A percentile compares a stretch with the other conserved stretches of the same genome.
Evolutionary conservation across 2,329 filamentous ascomycete species (phyloP).

Genomic region (Aspergillus tamarii): DNA sequence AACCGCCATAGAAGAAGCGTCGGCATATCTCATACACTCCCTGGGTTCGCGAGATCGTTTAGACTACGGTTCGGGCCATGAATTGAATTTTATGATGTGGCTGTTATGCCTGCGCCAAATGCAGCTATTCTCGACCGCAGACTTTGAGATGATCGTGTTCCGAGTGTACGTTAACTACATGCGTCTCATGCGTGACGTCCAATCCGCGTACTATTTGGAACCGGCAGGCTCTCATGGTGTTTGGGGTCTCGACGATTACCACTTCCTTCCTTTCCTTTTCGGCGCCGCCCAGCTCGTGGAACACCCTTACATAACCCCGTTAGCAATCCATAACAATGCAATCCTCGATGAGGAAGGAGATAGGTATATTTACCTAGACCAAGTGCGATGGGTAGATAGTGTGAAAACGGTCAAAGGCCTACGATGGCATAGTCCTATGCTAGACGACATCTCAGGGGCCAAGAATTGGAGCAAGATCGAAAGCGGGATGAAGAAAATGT

Average conservation of each 20-base stretch:
- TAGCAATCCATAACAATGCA: slow-evolving; percentile 83
- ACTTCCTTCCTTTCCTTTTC: slow-evolving; percentile 94
- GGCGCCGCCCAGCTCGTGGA: slow-evolving; percentile 86
- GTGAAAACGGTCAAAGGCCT: slow-evolving; percentile 95
- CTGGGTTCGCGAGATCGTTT: slow-evolving; percentile 87
- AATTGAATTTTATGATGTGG: slow-evolving; percentile 97
- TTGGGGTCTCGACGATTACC: slow-evolving; percentile 97
- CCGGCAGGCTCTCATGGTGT: slow-evolving; percentile 96
- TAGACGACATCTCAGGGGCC: slow-evolving; percentile 92
- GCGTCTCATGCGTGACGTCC: slow-evolving; percentile 80
- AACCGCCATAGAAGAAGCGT: slow-evolving; percentile 69
- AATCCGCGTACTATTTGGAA: slow-evolving; percentile 93
- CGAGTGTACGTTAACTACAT: slow-evolving; percentile 83
- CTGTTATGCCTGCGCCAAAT: slow-evolving; percentile 90
- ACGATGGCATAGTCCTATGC: slow-evolving; percentile 96
- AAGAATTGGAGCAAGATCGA: slow-evolving; percentile 93
- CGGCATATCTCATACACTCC: slow-evolving; percentile 77
- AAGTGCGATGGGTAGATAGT: slow-evolving; percentile 91
- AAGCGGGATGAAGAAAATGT: slow-evolving; percentile 95
- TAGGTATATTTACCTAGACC: slow-evolving; percentile 88
- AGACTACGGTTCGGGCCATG: slow-evolving; percentile 96
- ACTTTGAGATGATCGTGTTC: slow-evolving; percentile 76
- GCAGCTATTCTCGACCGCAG: slow-evolving; percentile 61
- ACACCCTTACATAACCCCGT: slow-evolving; percentile 78
- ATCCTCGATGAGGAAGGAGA: slow-evolving; percentile 81